Evolutionary conservation across 495 filamentous ascomycete species (phyloP), one percentile per base, ranked within the genome.

Genomic region (Neurospora cerealis): DNA sequence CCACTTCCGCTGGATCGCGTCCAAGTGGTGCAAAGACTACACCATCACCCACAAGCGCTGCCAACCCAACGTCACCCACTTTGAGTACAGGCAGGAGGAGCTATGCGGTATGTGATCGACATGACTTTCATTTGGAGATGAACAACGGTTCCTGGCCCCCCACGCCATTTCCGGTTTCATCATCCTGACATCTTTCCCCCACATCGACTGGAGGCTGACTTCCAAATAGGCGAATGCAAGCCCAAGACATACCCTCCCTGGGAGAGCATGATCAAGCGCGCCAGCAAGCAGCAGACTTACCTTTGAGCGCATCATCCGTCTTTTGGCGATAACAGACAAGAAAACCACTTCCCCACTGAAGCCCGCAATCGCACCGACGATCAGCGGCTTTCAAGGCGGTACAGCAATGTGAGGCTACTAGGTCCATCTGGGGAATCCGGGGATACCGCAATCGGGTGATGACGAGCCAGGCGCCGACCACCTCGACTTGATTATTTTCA

Each of bases 1-100:
- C 37, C 82, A 83, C 80, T 80, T 82, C 74, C 80, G 82, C 60
- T 84, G 81, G 79, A 84, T 82, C 66, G 83, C 82, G 60, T 82
- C 81, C 60, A 79, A 80, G 71, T 84, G 82, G 83, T 84, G 82
- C 79, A 75, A 75, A 17, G 77, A 80, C 62, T 84, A 83, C 75
- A 78, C 78, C 48, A 76, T 78, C 48, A 83, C 82, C 46, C 80
- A 83, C 79, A 83, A 81, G 76, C 73, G 83, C 60, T 84, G 83
- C 73, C 78, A 81, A 66, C 83, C 82, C 15, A 80, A 81, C 66
- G 81, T 84, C 62, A 82, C 80, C 17, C 79, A 82, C 66, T 81
- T 83, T 69, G 83, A 84, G 77, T 83, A 80, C 74, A 71, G 79
- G 77, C 78, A 76, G 36, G 80, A 81, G 66, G 79, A 82, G 70